phyloP scores from a whole-genome alignment of 495 filamentous ascomycete genomes.

The Hypoxylon fuscum region DNA sequence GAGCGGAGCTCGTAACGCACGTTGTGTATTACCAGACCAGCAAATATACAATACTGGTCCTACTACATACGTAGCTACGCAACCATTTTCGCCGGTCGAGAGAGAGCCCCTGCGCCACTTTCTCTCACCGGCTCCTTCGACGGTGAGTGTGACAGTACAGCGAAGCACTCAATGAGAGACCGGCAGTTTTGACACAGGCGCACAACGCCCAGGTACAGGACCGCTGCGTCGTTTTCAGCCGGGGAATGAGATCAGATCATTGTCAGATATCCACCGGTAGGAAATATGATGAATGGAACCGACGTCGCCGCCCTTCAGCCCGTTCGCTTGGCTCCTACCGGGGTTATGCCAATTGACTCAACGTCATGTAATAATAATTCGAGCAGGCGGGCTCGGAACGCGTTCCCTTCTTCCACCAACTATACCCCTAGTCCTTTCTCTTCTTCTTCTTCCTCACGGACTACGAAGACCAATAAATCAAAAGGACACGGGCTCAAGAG shows the following conservation, averaged over 20 bases:
- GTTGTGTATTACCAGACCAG: conserved; percentile 35
- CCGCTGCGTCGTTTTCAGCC: conserved; percentile 20
- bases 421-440: conserved; percentile 21
- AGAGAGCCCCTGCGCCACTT: conserved; percentile 25
- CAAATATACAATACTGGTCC: conserved; percentile 24
- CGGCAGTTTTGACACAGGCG: conserved; percentile 30
- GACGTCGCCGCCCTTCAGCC: conserved; percentile 20
- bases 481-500: conserved; percentile 3
- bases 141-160: conserved; percentile 33
- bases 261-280: conserved; percentile 14
- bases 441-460: conserved; percentile 8
- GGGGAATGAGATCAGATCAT: conserved; percentile 31
- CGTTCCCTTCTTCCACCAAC: conserved; percentile 13
- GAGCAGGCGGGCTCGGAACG: conserved; percentile 27
- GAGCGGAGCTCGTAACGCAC: conserved; percentile 23
- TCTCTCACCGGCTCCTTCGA: conserved; percentile 27
- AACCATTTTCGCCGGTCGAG: conserved; percentile 27
- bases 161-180: conserved; percentile 23
- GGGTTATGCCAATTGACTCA: conserved; percentile 32
- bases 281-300: conserved; percentile 31
- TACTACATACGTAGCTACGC: conserved; percentile 31
- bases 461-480: conserved; percentile 26
- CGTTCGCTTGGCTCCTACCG: conserved; percentile 18
- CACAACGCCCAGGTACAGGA: neutral
- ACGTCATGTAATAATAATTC: conserved; percentile 32